Conservation (phyloP, 768 basidiomycete species). For the Amanita fuliginea region DNA sequence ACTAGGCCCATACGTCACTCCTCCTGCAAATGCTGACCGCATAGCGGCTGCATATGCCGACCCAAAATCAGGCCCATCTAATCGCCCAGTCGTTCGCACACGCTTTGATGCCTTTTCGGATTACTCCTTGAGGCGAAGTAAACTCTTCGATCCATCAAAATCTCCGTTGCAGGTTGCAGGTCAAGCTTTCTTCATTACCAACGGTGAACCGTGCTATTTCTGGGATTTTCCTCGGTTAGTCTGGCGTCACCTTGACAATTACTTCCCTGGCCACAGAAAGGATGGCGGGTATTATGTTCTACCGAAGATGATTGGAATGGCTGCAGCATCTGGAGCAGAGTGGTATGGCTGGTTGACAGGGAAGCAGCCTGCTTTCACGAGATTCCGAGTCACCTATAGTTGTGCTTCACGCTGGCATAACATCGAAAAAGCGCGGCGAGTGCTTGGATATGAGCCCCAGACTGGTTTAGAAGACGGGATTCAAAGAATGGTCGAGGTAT, state of each 20-base stretch:
- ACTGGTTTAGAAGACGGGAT: conserved; percentile 86
- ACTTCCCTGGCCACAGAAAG: conserved; percentile 44
- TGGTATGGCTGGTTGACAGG: conserved; percentile 63
- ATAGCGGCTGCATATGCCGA: conserved; percentile 48
- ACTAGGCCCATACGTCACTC: conserved; percentile 68
- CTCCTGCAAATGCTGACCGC: conserved; percentile 43
- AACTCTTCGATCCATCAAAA: conserved; percentile 28
- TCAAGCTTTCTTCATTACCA: conserved; percentile 93
- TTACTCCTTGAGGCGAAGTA: conserved; percentile 39
- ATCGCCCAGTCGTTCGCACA: conserved; percentile 55
- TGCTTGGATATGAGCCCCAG: conserved; percentile 90
- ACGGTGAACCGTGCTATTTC: conserved; percentile 92
- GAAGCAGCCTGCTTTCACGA: conserved; percentile 77
- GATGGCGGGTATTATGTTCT: conserved; percentile 31
- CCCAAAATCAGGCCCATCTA: conserved; percentile 25
- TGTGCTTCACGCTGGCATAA: conserved; percentile 83
- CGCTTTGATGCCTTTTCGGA: conserved; percentile 76
- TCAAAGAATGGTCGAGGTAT: conserved; percentile 61
- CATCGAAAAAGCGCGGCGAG: conserved; percentile 84
- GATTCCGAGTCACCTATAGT: conserved; percentile 71
- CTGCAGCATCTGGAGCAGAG: conserved; percentile 65
- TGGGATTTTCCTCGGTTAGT: conserved; percentile 85
- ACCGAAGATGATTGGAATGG: conserved; percentile 53
- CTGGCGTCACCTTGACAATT: conserved; percentile 61
- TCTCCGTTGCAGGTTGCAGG: conserved; percentile 78